phyloP scores from a whole-genome alignment of 169 alveolate genomes.

The Cystoisospora suis region DNA sequence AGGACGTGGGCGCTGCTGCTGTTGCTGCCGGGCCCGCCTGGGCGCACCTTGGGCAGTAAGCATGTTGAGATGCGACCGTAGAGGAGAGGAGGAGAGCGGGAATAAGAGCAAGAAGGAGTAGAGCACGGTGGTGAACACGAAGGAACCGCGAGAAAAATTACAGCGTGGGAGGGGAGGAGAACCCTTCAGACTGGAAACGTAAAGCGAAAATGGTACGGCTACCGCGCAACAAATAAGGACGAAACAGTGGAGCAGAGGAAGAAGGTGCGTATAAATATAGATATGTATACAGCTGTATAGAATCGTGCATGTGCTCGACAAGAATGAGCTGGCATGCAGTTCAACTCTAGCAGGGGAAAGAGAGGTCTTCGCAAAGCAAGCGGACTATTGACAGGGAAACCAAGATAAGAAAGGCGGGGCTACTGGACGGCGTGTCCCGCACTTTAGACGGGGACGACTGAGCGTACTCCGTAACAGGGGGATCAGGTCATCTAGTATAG shows the following conservation, averaged over 20 bases:
- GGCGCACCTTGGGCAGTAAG: neutral
- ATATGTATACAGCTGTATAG: neutral
- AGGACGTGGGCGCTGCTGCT: neutral
- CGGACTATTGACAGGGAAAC: too few species aligned
- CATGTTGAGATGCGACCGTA: neutral
- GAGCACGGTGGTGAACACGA: neutral
- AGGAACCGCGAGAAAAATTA: neutral
- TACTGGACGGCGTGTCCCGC: too few species aligned
- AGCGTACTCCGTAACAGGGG: too few species aligned
- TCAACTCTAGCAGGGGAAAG: too few species aligned
- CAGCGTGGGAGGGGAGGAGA: neutral
- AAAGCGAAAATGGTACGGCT: too few species aligned
- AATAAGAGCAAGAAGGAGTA: neutral
- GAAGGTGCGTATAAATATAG: neutral
- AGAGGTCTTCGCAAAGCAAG: too few species aligned
- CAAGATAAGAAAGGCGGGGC: too few species aligned
- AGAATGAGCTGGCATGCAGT: neutral
- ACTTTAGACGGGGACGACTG: too few species aligned
- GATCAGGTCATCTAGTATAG: too few species aligned
- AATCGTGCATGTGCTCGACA: neutral
- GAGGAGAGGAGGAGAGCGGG: neutral
- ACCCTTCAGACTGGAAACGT: neutral
- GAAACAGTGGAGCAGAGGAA: too few species aligned
- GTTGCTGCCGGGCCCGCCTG: constrained; percentile 3
- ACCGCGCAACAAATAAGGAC: too few species aligned